A percentile compares a stretch with the other conserved stretches of the same genome.
phyloP scores from a whole-genome alignment of 106 monocot genomes.

The Triglochin maritima region DNA sequence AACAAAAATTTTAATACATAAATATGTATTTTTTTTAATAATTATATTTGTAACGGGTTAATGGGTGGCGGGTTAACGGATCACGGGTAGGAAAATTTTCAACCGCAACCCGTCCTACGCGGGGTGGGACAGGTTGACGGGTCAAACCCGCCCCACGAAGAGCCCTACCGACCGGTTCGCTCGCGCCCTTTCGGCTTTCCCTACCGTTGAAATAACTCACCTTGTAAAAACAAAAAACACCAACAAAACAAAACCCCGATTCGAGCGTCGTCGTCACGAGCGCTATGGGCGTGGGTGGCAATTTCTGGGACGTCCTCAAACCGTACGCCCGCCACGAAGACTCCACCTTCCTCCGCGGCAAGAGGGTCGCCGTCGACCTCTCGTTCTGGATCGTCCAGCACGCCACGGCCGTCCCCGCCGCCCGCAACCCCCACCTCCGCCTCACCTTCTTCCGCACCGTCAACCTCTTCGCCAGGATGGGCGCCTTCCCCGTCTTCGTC shows the following conservation, averaged over 20 bases:
- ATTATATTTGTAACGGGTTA: too few species aligned
- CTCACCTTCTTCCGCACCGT: slow-evolving; percentile 89
- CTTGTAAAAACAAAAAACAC: not conserved
- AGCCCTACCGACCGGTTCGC: too few species aligned
- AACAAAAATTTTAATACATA: too few species aligned
- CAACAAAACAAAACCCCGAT: not conserved
- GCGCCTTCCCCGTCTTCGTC: slow-evolving; percentile 90
- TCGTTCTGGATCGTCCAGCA: slow-evolving; percentile 98
- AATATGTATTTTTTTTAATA: too few species aligned
- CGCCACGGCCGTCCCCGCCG: slow-evolving; percentile 27
- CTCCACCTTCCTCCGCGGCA: slow-evolving; percentile 71
- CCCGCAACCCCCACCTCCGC: slow-evolving; percentile 64
- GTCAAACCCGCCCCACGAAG: too few species aligned
- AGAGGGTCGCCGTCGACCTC: slow-evolving; percentile 93
- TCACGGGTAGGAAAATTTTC: too few species aligned
- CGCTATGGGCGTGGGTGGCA: slow-evolving; percentile 76
- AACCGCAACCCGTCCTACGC: too few species aligned
- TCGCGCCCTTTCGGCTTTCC: too few species aligned
- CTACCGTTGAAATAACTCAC: too few species aligned
- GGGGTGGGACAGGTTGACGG: too few species aligned
- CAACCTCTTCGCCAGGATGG: slow-evolving; percentile 93
- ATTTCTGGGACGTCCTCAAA: slow-evolving; percentile 92
- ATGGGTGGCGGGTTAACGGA: too few species aligned
- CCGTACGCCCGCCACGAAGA: slow-evolving; percentile 68
- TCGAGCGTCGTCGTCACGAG: not conserved